These are phyloP conservation scores for Trypanosoma rangeli DNA, from an alignment of 208 protist species.

Conservation along the genomic window DNA sequence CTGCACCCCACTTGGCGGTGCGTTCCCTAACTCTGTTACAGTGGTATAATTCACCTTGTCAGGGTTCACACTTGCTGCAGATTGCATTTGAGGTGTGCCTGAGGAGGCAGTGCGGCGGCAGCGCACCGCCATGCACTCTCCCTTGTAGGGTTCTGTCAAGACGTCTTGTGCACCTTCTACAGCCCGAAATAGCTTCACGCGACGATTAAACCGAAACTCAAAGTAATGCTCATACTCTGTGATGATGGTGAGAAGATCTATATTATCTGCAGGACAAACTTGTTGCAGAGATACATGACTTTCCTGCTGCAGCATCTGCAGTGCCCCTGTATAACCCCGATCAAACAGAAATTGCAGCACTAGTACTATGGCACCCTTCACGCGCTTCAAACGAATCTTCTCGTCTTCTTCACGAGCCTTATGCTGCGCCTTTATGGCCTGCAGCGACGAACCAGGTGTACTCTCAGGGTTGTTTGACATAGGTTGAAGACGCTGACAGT, in stretches of 20 bases:
- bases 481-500: conserved; percentile 47
- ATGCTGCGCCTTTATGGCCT: conserved; percentile 79
- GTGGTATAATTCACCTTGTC: conserved; percentile 20
- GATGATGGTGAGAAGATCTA: conserved; percentile 81
- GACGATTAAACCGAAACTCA: conserved; percentile 81
- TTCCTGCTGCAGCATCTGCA: conserved; percentile 84
- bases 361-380: conserved; percentile 80
- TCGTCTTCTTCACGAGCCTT: conserved; percentile 84
- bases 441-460: conserved; percentile 63
- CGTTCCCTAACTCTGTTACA: background rate
- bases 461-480: conserved; percentile 64
- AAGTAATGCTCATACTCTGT: conserved; percentile 90
- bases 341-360: conserved; percentile 84
- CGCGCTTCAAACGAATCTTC: conserved; percentile 57
- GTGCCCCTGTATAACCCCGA: conserved; percentile 71
- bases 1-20: background rate
- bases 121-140: conserved; percentile 33
- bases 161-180: conserved; percentile 22
- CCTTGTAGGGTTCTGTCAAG: conserved; percentile 21
- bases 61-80: conserved; percentile 37
- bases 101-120: background rate
- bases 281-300: conserved; percentile 69
- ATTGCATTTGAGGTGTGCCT: background rate
- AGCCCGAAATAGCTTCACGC: conserved; percentile 77
- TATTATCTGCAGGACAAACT: conserved; percentile 84